Base-by-base conservation (phyloP, 148 eudicot species). In the Cornus kousa region DNA sequence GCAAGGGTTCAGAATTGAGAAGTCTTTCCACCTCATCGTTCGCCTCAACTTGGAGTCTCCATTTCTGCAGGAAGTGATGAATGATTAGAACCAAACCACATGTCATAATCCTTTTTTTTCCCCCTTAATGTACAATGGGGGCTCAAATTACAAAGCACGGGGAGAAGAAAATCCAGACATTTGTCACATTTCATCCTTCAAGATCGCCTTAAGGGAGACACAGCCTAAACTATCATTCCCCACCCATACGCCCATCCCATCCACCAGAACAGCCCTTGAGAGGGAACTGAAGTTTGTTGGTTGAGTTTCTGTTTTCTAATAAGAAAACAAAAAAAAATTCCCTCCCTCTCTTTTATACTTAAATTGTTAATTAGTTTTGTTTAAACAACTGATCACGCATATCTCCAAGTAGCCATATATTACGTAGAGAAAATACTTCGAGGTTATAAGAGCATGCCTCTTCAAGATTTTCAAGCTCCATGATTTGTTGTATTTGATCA, bases 391-490 rank as follows among this genome's bases (percentile, higher is more conserved):
- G 32, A 17, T 17, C 17, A n/a, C 4, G 20, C 43, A 39, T 28
- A 39, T 43, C 48, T 13, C 48, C 37, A 39, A 66, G n/a, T 62
- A 2, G 32, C 23, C 24, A 31, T 35, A 70, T 77, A 83, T 73
- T 22, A 28, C 46, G 32, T 78, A n/a, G 46, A 81, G 55, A 23
- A 14, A 55, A 24, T 24, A 19, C 39, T 64, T 65, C 22, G 14
- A 77, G 35, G 7, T 59, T 33, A 48, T 66, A 57, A 79, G 28
- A 79, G 86, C 89, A 74, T 86, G 81, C 99, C 98, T 92, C 99
- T 86, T 96, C 98, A 57, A 96, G 95, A 84, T 92, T 92, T 89
- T 93, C 99, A 76, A 96, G 82, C 82, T 94, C 98, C 99, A 92
- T 96, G 68, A 89, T 88, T 75, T 94, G 98, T 81, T 91, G 78